A percentile compares a stretch with the other conserved stretches of the same genome.
phyloP scores from a whole-genome alignment of 129 eudicot genomes.

The Pittosporum tobira region DNA sequence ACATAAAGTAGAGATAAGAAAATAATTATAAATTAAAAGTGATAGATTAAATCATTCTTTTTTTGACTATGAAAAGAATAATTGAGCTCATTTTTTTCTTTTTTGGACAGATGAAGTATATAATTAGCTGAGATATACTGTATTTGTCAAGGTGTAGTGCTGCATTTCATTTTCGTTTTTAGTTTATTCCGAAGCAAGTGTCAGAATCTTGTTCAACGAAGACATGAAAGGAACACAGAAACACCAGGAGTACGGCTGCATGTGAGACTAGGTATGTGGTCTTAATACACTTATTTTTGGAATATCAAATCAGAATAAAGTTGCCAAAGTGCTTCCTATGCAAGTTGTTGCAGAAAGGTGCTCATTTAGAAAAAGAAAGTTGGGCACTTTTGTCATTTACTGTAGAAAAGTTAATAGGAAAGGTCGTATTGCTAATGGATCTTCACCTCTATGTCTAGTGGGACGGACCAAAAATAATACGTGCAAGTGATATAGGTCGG shows the following conservation, averaged over 20 bases:
- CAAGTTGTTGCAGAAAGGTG: constrained; percentile 33
- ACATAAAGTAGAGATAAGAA: no score
- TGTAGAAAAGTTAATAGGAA: constrained; percentile 14
- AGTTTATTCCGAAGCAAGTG: constrained; percentile 24
- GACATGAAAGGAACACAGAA: constrained; percentile 8
- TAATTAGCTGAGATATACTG: background rate
- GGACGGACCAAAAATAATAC: constrained; percentile 20
- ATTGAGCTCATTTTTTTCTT: no score
- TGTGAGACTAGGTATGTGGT: constrained; percentile 20
- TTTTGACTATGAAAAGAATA: no score
- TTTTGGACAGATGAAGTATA: no score
- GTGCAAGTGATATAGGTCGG: constrained; percentile 22
- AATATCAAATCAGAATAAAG: constrained; percentile 32
- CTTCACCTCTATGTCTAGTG: constrained; percentile 22
- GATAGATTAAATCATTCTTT: no score
- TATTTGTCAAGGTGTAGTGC: background rate
- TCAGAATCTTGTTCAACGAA: constrained; percentile 28
- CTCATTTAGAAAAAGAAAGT: constrained; percentile 20
- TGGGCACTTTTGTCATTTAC: constrained; percentile 35
- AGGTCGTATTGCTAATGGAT: constrained; percentile 9
- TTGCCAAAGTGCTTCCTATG: constrained; percentile 20
- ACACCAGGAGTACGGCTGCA: background rate
- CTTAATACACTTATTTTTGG: constrained; percentile 12
- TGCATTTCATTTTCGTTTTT: background rate
- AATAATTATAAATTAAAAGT: no score